Conservation (phyloP, 225 moss, liverwort and hornwort species). For the Thuidium tamariscinum region DNA sequence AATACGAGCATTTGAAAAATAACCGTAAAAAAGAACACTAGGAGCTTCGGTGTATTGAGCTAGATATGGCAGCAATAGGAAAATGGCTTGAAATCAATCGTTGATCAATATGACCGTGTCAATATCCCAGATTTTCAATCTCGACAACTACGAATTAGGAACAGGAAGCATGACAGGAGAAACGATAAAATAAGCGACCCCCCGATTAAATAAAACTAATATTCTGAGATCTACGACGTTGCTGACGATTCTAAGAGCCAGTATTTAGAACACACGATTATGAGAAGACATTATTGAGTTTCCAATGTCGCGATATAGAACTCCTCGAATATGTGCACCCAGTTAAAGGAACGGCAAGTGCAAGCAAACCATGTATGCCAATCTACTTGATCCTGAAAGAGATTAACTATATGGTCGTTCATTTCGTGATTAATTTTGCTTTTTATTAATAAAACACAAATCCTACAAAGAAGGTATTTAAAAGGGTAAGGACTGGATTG, state of each 20-base stretch:
- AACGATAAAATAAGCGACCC: background rate
- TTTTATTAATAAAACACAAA: background rate
- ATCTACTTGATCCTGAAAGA: background rate
- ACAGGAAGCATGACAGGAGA: background rate
- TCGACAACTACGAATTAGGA: background rate
- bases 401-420: background rate
- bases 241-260: background rate
- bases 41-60: background rate
- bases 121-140: background rate
- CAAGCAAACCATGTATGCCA: background rate
- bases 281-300: background rate
- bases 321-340: background rate
- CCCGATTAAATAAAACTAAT: background rate
- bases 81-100: background rate
- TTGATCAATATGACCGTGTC: background rate
- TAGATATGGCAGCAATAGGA: background rate
- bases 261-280: background rate
- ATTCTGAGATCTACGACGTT: background rate
- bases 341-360: background rate
- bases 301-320: background rate
- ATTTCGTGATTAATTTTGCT: background rate
- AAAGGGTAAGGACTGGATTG: background rate
- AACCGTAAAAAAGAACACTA: background rate
- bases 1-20: background rate
- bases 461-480: background rate